These are phyloP conservation scores for Paramecium primaurelia DNA, from an alignment of 73 alveolate species.

Conservation along the genomic window DNA sequence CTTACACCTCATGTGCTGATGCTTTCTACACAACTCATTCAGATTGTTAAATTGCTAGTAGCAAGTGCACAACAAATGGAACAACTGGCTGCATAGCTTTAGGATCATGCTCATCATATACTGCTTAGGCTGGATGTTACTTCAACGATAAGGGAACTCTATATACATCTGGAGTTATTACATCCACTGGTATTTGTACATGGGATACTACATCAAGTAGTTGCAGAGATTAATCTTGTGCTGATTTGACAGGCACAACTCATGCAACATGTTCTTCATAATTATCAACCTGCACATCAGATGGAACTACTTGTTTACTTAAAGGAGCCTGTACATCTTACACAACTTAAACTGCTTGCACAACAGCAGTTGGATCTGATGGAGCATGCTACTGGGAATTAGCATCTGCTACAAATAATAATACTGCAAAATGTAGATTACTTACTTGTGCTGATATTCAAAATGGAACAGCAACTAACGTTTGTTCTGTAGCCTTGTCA, in stretches of 20 bases:
- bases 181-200: background rate
- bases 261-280: background rate
- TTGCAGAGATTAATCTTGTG: background rate
- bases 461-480: background rate
- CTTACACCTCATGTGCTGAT: conserved; percentile 1
- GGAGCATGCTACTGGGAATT: background rate
- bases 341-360: background rate
- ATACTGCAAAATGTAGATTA: background rate
- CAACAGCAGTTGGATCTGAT: conserved; percentile 13
- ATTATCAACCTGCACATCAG: background rate
- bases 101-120: background rate
- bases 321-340: background rate
- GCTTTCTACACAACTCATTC: conserved; percentile 7
- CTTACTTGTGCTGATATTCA: background rate
- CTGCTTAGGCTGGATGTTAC: background rate
- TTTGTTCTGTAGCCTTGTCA: background rate
- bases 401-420: background rate
- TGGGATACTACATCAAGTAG: background rate
- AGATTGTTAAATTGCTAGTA: background rate
- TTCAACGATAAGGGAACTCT: background rate
- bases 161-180: background rate
- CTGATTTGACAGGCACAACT: background rate
- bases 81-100: background rate
- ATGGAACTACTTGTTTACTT: conserved; percentile 27
- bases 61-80: background rate